Base-by-base conservation (phyloP, 805 yeast genomes). In the Cyberlindnera americana region DNA sequence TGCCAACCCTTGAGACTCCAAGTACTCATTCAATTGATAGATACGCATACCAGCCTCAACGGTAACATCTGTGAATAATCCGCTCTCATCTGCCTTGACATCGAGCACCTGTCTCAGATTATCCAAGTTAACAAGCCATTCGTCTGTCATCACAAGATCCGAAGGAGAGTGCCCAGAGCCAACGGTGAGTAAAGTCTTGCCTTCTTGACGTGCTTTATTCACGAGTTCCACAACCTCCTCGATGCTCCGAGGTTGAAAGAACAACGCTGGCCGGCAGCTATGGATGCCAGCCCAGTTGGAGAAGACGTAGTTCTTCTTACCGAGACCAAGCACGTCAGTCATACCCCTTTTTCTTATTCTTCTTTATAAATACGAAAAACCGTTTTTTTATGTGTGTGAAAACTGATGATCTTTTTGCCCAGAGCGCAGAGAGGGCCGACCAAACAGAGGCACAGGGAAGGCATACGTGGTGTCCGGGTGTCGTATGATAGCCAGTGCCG, bases 101-200 rank as follows among this genome's bases (percentile, higher is more conserved):
- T 56, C 61, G 19, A 81, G 50, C 15, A 88, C 77, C n/a, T 60
- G 54, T 58, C 78, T 75, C 59, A 84, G 73, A 41, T 77, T 77
- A 62, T 91, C 98, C 54, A 91, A 70, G 58, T 86, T 90, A 47
- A 95, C 75, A 15, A 93, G 65, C 96, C 96, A 90, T 42, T 85
- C 93, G 23, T 69, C 65, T 4, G 95, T 84, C 83, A 89, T 81
- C 38, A 96, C 87, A 64, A 93, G 65, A 56, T 81, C 90, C 30
- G 95, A 83, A 0, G 99, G 99, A 7, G 97, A 89, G 59, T 93
- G 98, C 23, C 96, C 96, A 0, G 95, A 78, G 0, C 99, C 99
- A 8, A 86, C 90, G 2, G 85, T 77, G 72, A 85, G 81, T 40
- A 91, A 64, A 14, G 95, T 84, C 50, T 78, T 82, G 15, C 70